Percentiles rank a stretch among this genome's conserved stretches.
These are phyloP conservation scores for Peronospora tabacina DNA, from an alignment of 352 stramenopile species.

Conservation along the genomic window DNA sequence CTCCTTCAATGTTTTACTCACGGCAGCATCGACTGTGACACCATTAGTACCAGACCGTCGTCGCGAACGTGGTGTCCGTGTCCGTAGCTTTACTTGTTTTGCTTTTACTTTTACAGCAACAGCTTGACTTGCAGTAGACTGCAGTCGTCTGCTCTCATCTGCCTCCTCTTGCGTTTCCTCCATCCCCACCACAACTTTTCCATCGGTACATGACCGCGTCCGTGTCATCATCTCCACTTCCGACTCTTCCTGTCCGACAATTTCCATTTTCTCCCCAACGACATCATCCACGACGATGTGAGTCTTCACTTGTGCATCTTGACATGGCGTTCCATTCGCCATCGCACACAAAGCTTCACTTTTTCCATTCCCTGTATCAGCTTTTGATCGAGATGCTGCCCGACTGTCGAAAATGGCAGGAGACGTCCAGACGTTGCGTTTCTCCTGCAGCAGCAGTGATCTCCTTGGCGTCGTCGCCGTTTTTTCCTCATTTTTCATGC, in stretches of 20 bases:
- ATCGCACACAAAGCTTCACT: background rate
- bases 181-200: background rate
- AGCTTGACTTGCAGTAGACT: conserved; percentile 2
- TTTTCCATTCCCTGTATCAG: background rate
- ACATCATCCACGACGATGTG: background rate
- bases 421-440: conserved; percentile 18
- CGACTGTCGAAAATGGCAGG: conserved; percentile 19
- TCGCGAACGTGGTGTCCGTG: conserved; percentile 14
- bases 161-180: conserved; percentile 2
- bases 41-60: conserved; percentile 11
- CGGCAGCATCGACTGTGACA: background rate
- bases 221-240: conserved; percentile 2
- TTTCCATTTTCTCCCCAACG: conserved; percentile 17
- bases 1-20: conserved; percentile 1
- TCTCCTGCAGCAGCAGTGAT: conserved; percentile 1
- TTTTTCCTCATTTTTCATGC: conserved; percentile 13
- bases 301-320: background rate
- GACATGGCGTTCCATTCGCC: conserved; percentile 1
- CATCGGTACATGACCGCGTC: conserved; percentile 6
- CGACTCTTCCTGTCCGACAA: conserved; percentile 1
- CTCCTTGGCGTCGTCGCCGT: background rate
- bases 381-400: background rate
- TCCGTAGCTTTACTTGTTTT: conserved; percentile 4
- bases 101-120: background rate
- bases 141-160: background rate